Conservation (phyloP, 1,284 basidiomycete genomes). For the Vanrija sp. region DNA sequence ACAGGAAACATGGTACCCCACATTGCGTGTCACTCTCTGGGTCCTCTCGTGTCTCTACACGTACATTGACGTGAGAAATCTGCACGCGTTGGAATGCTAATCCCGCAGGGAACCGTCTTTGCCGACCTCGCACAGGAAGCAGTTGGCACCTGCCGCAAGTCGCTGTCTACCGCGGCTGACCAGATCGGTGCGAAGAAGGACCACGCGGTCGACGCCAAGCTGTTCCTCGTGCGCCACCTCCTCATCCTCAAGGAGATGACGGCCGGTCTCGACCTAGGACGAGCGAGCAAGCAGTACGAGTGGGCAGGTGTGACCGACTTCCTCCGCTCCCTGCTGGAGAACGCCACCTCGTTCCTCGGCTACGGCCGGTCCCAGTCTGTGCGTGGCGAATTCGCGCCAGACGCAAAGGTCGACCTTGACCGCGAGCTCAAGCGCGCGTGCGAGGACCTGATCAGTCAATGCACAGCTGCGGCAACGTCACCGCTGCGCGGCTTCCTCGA, state of each 20-base stretch:
- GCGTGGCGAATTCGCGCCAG: slow-evolving; percentile 30
- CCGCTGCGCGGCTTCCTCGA: slow-evolving; percentile 62
- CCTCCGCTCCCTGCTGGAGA: slow-evolving; percentile 65
- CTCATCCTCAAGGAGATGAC: slow-evolving; percentile 85
- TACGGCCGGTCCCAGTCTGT: slow-evolving; percentile 26
- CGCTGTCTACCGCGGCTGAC: slow-evolving; percentile 66
- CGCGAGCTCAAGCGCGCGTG: slow-evolving; percentile 73
- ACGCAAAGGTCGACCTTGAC: slow-evolving; percentile 67
- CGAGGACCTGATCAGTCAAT: slow-evolving; percentile 71
- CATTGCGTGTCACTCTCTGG: slow-evolving; percentile 77
- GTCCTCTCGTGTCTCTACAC: slow-evolving; percentile 80
- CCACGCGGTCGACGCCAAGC: slow-evolving; percentile 60
- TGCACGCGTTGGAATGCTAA: not conserved
- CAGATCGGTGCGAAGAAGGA: slow-evolving; percentile 57
- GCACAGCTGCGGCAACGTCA: slow-evolving; percentile 53
- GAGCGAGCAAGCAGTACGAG: slow-evolving; percentile 45
- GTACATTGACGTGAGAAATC: slow-evolving; percentile 71
- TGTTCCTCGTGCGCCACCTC: slow-evolving; percentile 86
- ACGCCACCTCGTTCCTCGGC: slow-evolving; percentile 63
- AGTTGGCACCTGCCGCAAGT: slow-evolving; percentile 70
- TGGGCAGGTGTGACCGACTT: slow-evolving; percentile 58
- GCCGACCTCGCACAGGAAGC: slow-evolving; percentile 91
- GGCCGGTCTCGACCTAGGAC: slow-evolving; percentile 64
- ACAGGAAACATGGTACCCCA: slow-evolving; percentile 83
- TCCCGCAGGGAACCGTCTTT: slow-evolving; percentile 72